A percentile compares a stretch with the other conserved stretches of the same genome.
phyloP scores from a whole-genome alignment of 2,329 filamentous ascomycete genomes.

The Phaeosphaeria sp. region DNA sequence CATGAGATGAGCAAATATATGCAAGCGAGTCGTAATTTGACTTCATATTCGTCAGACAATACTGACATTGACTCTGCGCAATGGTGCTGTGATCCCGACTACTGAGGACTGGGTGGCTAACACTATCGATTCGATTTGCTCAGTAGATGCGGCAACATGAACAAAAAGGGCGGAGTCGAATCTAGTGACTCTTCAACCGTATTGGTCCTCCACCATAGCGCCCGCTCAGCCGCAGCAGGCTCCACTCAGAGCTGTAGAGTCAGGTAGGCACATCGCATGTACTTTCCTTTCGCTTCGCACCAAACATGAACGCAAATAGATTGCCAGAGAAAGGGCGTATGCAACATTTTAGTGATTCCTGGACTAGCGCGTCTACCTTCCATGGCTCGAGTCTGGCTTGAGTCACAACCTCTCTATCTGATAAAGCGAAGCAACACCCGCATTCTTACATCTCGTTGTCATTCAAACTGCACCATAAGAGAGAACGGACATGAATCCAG shows the following conservation, averaged over 20 bases:
- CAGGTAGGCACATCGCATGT: conserved; percentile 3
- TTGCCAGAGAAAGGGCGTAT: neutral
- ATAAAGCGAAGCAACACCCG: neutral
- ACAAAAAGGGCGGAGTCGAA: neutral
- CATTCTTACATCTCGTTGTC: neutral
- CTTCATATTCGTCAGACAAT: too few species aligned
- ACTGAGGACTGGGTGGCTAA: too few species aligned
- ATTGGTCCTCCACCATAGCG: neutral
- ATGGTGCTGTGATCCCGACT: too few species aligned
- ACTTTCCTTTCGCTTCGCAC: too few species aligned
- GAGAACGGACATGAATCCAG: neutral
- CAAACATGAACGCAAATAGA: too few species aligned
- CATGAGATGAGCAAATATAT: neutral
- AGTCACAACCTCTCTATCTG: neutral
- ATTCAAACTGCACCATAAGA: neutral
- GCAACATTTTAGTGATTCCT: neutral
- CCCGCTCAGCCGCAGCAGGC: conserved; percentile 1
- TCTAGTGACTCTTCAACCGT: neutral
- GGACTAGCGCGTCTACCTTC: neutral
- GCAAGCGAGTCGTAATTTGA: neutral
- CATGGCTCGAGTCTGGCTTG: neutral
- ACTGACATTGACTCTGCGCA: too few species aligned
- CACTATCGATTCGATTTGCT: too few species aligned
- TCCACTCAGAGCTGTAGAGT: neutral
- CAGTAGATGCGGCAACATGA: too few species aligned